Base-by-base conservation (phyloP, 1,284 basidiomycete genomes). In the Heterobasidion irregulare region DNA sequence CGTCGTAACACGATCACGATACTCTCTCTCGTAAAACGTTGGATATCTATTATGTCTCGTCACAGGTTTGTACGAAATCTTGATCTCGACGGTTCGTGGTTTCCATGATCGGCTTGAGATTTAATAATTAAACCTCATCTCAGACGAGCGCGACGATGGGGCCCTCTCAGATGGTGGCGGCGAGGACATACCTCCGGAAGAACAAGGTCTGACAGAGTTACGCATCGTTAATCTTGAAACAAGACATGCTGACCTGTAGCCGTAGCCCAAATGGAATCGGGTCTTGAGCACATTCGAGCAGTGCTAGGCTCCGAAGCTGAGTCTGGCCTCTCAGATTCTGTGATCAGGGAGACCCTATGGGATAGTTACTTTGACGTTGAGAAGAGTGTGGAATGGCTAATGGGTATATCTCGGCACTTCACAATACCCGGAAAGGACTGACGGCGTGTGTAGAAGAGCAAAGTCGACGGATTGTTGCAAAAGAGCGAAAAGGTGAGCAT, bases 41-140 rank as follows among this genome's bases (percentile, higher is more conserved):
- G 53, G 53, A 56, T 55, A 47, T 50, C 41, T 33, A 13, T 70
- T 55, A 92, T 92, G 91, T 94, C 93, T 9, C 76, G 93, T 68
- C 96, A 99, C 72, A 85, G 96, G 67, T 83, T 87, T 69, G 81
- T 98, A 60, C 81, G 92, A 60, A 95, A 97, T 69, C 75, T 99
- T 49, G 85, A 98, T 66, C 75, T 98, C 36, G 77, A 89, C 61
- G 94, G 95, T 90, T 60, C 38, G 70, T 56, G 62, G 32, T 52
- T 46, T 35, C 1, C 35, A 34, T 26, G 26, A 26, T 26, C 26
- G 26, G 26, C 12, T 10, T 15, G 46, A 34, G 33, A 26, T 44
- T 35, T 43, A 15, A 35, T 43, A 33, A 35, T 33, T 15, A 36
- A 36, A 53, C 47, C 19, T 13, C 47, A 38, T 34, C 50, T 15